Evolutionary conservation across 2,329 filamentous ascomycete genomes (phyloP).

Genomic region (Ophiostoma pallidulum): DNA sequence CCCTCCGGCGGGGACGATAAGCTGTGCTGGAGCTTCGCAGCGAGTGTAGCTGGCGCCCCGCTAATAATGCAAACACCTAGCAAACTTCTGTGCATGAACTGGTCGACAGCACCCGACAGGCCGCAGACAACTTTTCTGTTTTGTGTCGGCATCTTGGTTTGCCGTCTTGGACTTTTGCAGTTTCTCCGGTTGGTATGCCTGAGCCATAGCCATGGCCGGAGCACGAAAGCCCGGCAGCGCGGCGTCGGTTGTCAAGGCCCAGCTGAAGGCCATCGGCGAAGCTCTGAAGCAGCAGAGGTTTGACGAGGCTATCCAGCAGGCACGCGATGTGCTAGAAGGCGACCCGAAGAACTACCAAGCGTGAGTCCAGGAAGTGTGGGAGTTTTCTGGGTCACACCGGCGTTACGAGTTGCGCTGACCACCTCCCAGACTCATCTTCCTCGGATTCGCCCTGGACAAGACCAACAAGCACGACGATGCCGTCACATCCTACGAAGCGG

Average conservation of each 20-base stretch:
- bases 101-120: too few species aligned
- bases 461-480: slow-evolving; percentile 61
- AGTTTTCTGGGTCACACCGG: too few species aligned
- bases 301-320: slow-evolving; percentile 62
- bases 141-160: background rate
- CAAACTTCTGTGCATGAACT: too few species aligned
- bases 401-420: too few species aligned
- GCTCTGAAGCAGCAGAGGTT: slow-evolving; percentile 71
- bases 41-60: background rate
- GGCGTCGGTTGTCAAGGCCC: slow-evolving; percentile 56
- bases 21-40: background rate
- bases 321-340: slow-evolving; percentile 57
- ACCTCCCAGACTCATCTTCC: slow-evolving; percentile 71
- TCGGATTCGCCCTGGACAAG: slow-evolving; percentile 78
- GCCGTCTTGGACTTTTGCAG: background rate
- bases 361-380: too few species aligned
- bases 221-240: slow-evolving; percentile 16
- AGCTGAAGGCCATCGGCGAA: slow-evolving; percentile 71
- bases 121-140: background rate
- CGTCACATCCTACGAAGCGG: slow-evolving; percentile 65
- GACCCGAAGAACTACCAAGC: slow-evolving; percentile 78
- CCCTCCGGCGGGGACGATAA: slow-evolving; percentile 12
- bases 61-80: too few species aligned
- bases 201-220: slow-evolving; percentile 11
- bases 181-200: background rate